Evolutionary conservation across 441 rosid species (phyloP), one percentile per base, ranked within the genome.

Genomic region (Hura crepitans): DNA sequence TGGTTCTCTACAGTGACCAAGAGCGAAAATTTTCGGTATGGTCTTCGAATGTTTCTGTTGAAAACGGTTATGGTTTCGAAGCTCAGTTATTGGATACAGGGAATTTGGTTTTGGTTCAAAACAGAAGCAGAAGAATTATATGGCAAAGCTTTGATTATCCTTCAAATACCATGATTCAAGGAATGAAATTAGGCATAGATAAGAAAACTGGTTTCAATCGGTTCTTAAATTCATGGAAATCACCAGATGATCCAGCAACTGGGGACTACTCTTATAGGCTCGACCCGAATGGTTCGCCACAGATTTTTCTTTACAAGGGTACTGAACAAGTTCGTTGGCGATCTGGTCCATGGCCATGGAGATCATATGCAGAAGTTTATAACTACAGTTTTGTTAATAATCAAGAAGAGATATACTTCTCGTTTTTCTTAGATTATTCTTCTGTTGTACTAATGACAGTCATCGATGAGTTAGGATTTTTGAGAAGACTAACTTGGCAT

Each of bases 401-500:
- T 46, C 50, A 64, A 45, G 53, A 58, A 18, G 72, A 62, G n/a
- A 23, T 31, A 3, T 54, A 28, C 58, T 17, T 3, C 3, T 9
- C 35, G 25, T 72, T 45, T 54, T 2, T 10, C 11, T 31, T 43
- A 2, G 8, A 20, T 25, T 39, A 69, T 55, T 23, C 46, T 50
- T 61, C 77, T 14, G 3, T 23, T 49, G 6, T 42, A 47, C 0
- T 45, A 0, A 68, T 63, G n/a, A n/a, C n/a, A 45, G 2, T 25
- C 5, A 28, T 74, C 2, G 64, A 62, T 27, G 6, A 56, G 20
- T 18, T 25, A 4, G 78, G 78, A 28, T 15, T 37, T 4, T 0
- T 56, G 22, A 33, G 46, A 55, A 10, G 82, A 42, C 72, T 79
- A 17, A 74, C 81, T 0, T 87, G 93, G 93, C 78, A 75, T 0